Percentiles rank a stretch among this genome's conserved stretches.
Conservation (phyloP, 768 basidiomycete genomes). For the Russula abietina region DNA sequence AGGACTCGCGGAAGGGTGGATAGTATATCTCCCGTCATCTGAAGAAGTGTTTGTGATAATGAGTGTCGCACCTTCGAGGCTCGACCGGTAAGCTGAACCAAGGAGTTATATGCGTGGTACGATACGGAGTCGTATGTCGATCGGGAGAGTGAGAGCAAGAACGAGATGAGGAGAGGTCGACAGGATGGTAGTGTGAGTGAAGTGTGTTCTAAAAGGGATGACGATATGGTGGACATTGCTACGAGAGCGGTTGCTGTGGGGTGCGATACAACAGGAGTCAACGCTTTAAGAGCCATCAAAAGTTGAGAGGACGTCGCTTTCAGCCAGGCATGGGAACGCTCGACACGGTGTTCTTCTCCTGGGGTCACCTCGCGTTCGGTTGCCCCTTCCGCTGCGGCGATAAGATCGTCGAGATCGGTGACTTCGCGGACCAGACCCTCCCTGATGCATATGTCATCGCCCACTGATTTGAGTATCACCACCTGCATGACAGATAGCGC, state of each 20-base stretch:
- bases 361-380: not conserved
- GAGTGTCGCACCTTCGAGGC: conserved; percentile 40
- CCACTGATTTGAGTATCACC: conserved; percentile 51
- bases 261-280: conserved; percentile 67
- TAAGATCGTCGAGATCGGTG: conserved; percentile 60
- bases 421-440: conserved; percentile 53
- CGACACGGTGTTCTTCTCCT: conserved; percentile 1
- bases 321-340: conserved; percentile 62
- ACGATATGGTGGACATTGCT: conserved; percentile 53
- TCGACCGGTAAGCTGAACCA: conserved; percentile 42
- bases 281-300: conserved; percentile 70
- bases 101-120: conserved; percentile 38
- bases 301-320: conserved; percentile 77
- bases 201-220: conserved; percentile 47
- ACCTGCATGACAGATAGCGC: conserved; percentile 53
- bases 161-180: conserved; percentile 61
- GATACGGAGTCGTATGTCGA: conserved; percentile 53
- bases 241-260: conserved; percentile 59
- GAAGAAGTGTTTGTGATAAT: conserved; percentile 52
- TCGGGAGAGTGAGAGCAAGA: conserved; percentile 65
- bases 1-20: conserved; percentile 67
- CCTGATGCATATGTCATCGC: conserved; percentile 58
- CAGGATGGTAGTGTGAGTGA: conserved; percentile 59
- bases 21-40: conserved; percentile 59
- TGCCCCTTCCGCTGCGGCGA: conserved; percentile 29